phyloP scores from a whole-genome alignment of 352 stramenopile species.

The Detonula confervacea region DNA sequence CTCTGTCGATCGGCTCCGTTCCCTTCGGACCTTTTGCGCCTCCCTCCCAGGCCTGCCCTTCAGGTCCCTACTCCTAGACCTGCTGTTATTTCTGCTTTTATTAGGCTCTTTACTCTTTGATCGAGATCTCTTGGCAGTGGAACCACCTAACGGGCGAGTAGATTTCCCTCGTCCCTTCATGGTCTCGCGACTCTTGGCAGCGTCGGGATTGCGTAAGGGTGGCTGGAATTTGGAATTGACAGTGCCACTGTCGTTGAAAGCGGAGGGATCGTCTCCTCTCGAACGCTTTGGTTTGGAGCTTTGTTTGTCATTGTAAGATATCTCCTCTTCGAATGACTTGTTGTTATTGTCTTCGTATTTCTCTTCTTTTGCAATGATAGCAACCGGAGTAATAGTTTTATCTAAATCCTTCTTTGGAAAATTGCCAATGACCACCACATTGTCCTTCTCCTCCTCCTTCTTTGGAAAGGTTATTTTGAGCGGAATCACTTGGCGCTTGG shows the following conservation, averaged over 20 bases:
- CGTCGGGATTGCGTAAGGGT: conserved; percentile 9
- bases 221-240: no score
- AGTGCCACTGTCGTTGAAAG: neutral
- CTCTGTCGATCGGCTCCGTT: neutral
- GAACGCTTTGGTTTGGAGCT: no score
- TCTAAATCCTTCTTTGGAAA: no score
- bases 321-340: no score
- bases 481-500: no score
- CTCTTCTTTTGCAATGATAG: no score
- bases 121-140: neutral
- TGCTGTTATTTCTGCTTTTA: neutral
- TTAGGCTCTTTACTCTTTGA: neutral
- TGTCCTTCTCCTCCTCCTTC: no score
- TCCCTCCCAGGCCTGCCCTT: neutral
- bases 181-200: conserved; percentile 5
- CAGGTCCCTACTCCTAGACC: neutral
- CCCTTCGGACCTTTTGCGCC: neutral
- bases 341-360: no score
- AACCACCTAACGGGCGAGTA: neutral
- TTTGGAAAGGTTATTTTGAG: no score
- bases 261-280: neutral
- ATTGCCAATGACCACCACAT: no score
- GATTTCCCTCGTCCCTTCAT: conserved; percentile 21
- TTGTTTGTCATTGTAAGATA: no score
- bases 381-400: no score